Evolutionary conservation across 768 basidiomycete species (phyloP), one percentile per base, ranked within the genome.

Genomic region (Mycena sanguinolenta): DNA sequence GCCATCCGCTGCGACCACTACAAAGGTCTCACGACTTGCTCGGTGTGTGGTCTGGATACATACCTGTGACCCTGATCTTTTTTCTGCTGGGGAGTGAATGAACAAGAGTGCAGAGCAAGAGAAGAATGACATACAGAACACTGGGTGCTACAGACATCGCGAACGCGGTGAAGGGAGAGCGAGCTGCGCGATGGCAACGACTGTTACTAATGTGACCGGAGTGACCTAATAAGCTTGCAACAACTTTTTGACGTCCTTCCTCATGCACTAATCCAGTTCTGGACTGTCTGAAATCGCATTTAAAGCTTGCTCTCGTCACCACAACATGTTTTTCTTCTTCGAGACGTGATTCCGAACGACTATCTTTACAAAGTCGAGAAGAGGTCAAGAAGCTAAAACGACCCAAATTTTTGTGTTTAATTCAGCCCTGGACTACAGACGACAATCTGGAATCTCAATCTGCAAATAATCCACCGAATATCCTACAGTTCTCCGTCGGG

Each of bases 1-100:
- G 17, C 93, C 93, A 83, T 98, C 96, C 54, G 96, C 98, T 65
- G 98, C 97, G 72, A 99, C 96, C 71, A 97, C 96, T 98, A 75
- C 10, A 59, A 64, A 67, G 60, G 69, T 72, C 23, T 67, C 42
- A 32, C 61, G 53, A 61, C 39, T 10, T 32, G 70, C 23, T 53
- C 42, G 49, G 25, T 50, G 28, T 10, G n/a, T 16, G 54, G 28
- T 10, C 23, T 50, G 42, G 21, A 55, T 62, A 77, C 86, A 52
- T 25, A 92, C 93, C 92, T 72, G 93, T 94, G 68, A 94, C 84
- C 80, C 93, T 88, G 71, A 95, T 92, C 84, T 91, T 92, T 87
- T 92, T 92, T 72, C 85, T 87, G 76, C 89, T 87, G 68, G 23
- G 72, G 72, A 76, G 73, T 65, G 19, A 66, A 59, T 70, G 49